These are phyloP conservation scores for Penicillium sp. DNA, from an alignment of 2,329 filamentous ascomycete genomes.

Conservation along the genomic window DNA sequence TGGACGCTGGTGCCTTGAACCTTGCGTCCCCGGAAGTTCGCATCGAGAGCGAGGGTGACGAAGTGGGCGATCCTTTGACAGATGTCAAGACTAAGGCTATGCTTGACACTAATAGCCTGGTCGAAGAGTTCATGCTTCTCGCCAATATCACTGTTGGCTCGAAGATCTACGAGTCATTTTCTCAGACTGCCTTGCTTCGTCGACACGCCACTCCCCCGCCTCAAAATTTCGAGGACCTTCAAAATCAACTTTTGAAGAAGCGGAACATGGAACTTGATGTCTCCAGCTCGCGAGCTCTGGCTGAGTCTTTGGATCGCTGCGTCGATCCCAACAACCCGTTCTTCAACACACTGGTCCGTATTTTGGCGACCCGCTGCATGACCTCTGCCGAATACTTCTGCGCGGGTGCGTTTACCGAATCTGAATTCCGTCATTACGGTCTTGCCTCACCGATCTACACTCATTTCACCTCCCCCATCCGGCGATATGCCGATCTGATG, in stretches of 20 bases:
- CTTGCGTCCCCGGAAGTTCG: conserved; percentile 96
- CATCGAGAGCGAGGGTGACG: conserved; percentile 87
- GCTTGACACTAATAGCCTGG: conserved; percentile 90
- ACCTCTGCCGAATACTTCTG: conserved; percentile 98
- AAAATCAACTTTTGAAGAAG: conserved; percentile 82
- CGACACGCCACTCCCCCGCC: conserved; percentile 87
- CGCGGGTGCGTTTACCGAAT: conserved; percentile 81
- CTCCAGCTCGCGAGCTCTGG: conserved; percentile 84
- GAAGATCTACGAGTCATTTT: conserved; percentile 83
- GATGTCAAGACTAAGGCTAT: conserved; percentile 93
- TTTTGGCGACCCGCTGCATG: conserved; percentile 98
- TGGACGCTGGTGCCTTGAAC: conserved; percentile 90
- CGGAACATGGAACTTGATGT: conserved; percentile 68
- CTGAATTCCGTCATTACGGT: conserved; percentile 94
- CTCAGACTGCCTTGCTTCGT: conserved; percentile 86
- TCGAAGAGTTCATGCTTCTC: conserved; percentile 98
- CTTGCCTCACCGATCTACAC: conserved; percentile 96
- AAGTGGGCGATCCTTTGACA: conserved; percentile 80
- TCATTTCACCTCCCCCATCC: conserved; percentile 94
- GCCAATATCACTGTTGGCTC: conserved; percentile 90
- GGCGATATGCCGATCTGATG: conserved; percentile 91
- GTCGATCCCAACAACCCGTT: conserved; percentile 74
- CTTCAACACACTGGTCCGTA: conserved; percentile 96
- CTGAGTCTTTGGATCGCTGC: conserved; percentile 81
- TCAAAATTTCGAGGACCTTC: conserved; percentile 90